phyloP scores from a whole-genome alignment of 371 early-diverging fungal species.

The Amoeboaphelidium occidentale region DNA sequence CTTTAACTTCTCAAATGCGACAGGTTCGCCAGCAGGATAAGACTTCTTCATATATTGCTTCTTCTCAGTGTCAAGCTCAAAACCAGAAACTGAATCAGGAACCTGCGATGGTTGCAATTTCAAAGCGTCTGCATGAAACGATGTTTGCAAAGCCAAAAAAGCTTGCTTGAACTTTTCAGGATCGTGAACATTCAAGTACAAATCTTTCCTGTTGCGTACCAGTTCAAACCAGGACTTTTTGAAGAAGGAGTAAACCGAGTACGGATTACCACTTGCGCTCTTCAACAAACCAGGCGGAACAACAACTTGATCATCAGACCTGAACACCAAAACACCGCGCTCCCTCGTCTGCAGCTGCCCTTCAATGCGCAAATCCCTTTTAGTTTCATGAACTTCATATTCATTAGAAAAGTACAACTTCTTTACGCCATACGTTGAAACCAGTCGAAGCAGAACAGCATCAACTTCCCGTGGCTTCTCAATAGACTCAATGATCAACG shows the following conservation, averaged over 20 bases:
- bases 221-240: constrained; percentile 5
- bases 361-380: constrained; percentile 11
- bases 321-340: constrained; percentile 8
- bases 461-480: constrained; percentile 7
- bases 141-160: too few species aligned
- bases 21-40: constrained; percentile 11
- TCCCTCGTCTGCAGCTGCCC: constrained; percentile 1
- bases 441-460: constrained; percentile 5
- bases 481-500: constrained; percentile 16
- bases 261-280: constrained; percentile 11
- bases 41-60: not conserved
- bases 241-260: constrained; percentile 19
- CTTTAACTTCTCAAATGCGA: constrained; percentile 5
- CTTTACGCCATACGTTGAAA: constrained; percentile 3
- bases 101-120: not conserved
- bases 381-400: constrained; percentile 18
- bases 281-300: constrained; percentile 17
- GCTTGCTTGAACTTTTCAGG: not conserved
- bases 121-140: too few species aligned
- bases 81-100: not conserved
- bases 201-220: not conserved
- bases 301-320: constrained; percentile 25
- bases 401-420: constrained; percentile 17
- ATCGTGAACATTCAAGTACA: not conserved
- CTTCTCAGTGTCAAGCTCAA: not conserved